Base-by-base conservation (phyloP, 2,329 filamentous ascomycete genomes). In the Lecanoromycetidae sp. region DNA sequence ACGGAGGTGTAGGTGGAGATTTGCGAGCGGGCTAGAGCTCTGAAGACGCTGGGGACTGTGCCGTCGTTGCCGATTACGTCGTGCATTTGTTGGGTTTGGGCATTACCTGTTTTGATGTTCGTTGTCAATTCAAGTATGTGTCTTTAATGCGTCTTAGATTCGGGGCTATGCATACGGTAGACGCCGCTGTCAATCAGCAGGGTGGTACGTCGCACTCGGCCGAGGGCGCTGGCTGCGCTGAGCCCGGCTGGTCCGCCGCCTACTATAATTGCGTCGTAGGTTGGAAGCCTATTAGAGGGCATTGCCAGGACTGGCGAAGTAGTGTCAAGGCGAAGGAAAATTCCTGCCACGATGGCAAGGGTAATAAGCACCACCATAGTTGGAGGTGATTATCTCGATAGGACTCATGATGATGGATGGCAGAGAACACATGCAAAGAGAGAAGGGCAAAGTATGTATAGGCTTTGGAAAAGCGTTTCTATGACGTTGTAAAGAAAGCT, bases 211-310 rank as follows among this genome's bases (percentile, higher is more conserved):
- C 70, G 68, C 12, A 80, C 75, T 13, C 77, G 72, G 5, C 72
- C 75, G n/a, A 80, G 67, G 34, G 70, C 75, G 47, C 75, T 79
- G 41, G 76, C 54, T 1, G 69, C 70, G 39, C 64, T 67, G 2
- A 79, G 67, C 0, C 76, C 76, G 0, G 75, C 62, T 2, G 76
- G 76, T 1, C 76, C 76, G 29, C 76, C 76, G 3, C 76, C 76
- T 4, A 79, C 63, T 30, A 79, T 63, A 34, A 79, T 67, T 48
- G 70, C 74, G 61, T 79, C 76, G 55, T 72, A 77, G 5, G 10
- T 10, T 15, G 41, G 29, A 20, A 35, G 13, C 10, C 27, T n/a
- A 10, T 12, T 34, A 19, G 10, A 17, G 12, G 29, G 41, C 2
- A 44, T 22, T 35, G 41, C 35, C 27, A 44, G 41, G 19, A 44